These are phyloP conservation scores for Blastocystis sp. DNA, from an alignment of 352 stramenopile species.

Conservation along the genomic window DNA sequence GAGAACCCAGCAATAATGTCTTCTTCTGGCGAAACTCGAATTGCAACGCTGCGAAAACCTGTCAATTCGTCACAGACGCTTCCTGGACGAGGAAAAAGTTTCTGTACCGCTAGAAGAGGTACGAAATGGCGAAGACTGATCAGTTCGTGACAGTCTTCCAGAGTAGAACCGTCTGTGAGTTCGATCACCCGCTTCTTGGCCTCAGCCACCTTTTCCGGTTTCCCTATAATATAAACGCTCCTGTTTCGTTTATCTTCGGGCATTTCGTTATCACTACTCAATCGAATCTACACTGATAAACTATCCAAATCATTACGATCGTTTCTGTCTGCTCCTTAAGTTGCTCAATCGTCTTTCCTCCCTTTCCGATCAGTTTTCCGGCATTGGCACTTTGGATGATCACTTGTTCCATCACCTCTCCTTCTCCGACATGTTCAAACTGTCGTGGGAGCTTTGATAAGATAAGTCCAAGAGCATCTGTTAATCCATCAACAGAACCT, in stretches of 20 bases:
- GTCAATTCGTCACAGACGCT: neutral
- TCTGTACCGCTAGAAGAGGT: neutral
- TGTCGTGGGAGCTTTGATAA: neutral
- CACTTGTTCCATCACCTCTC: neutral
- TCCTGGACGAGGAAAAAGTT: neutral
- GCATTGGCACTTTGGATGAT: neutral
- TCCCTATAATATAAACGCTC: neutral
- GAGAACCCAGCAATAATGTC: neutral
- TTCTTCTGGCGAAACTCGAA: neutral
- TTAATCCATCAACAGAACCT: neutral
- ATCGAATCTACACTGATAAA: neutral
- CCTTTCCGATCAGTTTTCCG: constrained; percentile 32
- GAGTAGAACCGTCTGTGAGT: neutral
- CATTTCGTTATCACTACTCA: neutral
- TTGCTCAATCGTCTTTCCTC: neutral
- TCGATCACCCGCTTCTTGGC: neutral
- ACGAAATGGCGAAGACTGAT: neutral
- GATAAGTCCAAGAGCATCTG: neutral
- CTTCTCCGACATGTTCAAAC: neutral
- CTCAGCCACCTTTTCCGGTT: neutral
- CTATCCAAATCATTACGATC: neutral
- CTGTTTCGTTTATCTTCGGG: neutral
- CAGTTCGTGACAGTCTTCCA: neutral
- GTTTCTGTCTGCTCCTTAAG: neutral
- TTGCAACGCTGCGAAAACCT: neutral